These are phyloP conservation scores for Ophiostoma triangulosporum DNA, from an alignment of 2,329 filamentous ascomycete genomes.

Conservation along the genomic window DNA sequence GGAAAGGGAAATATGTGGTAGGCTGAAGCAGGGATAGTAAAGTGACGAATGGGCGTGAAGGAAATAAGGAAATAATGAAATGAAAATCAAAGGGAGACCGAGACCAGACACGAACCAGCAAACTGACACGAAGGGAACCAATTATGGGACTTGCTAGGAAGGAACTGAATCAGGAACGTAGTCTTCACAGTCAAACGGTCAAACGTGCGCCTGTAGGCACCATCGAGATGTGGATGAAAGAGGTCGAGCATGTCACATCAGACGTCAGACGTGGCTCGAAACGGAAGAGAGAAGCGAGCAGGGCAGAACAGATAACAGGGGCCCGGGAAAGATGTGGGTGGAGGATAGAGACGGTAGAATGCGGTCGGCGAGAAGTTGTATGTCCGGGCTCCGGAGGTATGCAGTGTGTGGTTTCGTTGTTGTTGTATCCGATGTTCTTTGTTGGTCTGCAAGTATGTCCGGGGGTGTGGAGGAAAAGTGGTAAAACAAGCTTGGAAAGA, in stretches of 20 bases:
- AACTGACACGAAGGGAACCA: background rate
- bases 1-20: background rate
- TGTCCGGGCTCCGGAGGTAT: too few species aligned
- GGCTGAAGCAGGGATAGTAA: background rate
- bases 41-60: background rate
- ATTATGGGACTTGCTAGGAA: background rate
- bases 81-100: background rate
- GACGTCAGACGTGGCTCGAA: background rate
- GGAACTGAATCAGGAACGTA: background rate
- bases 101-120: background rate
- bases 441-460: too few species aligned
- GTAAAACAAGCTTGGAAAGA: too few species aligned
- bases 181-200: background rate
- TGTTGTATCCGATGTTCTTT: too few species aligned
- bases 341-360: background rate
- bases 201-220: background rate
- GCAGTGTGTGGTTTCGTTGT: too few species aligned
- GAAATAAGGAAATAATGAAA: background rate
- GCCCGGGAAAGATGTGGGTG: background rate
- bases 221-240: background rate
- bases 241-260: background rate
- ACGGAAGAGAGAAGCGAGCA: slow-evolving; percentile 4
- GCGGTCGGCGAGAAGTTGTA: too few species aligned
- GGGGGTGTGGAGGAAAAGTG: too few species aligned
- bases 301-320: background rate